These are phyloP conservation scores for Microcyclospora pomicola DNA, from an alignment of 2,329 filamentous ascomycete genomes.

Conservation along the genomic window DNA sequence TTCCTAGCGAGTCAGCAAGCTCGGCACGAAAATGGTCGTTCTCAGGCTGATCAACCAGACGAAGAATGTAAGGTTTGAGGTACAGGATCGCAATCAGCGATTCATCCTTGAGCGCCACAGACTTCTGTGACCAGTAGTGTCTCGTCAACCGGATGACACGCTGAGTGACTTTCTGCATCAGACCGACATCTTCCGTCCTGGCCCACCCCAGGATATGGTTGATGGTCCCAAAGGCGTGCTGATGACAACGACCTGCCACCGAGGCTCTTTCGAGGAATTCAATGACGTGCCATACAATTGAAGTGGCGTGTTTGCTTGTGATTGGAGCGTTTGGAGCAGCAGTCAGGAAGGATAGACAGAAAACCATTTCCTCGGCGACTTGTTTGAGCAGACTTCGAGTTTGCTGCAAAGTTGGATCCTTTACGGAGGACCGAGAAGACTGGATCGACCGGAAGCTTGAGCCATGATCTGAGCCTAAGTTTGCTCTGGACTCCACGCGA, in stretches of 20 bases:
- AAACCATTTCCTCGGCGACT: conserved; percentile 19
- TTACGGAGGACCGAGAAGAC: conserved; percentile 13
- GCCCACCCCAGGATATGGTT: conserved; percentile 55
- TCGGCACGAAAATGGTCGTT: conserved; percentile 12
- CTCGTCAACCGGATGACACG: conserved; percentile 57
- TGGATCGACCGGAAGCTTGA: conserved; percentile 6
- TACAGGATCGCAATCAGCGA: conserved; percentile 60
- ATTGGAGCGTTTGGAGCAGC: conserved; percentile 19
- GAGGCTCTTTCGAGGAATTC: conserved; percentile 39
- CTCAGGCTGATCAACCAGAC: conserved; percentile 16
- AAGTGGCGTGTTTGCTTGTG: conserved; percentile 4
- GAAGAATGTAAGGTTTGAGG: conserved; percentile 32
- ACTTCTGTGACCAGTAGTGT: conserved; percentile 49
- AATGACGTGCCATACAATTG: conserved; percentile 15
- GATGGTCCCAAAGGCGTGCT: conserved; percentile 59
- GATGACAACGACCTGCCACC: conserved; percentile 37
- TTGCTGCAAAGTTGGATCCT: conserved; percentile 13
- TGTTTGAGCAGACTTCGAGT: conserved; percentile 8
- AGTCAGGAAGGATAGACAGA: conserved; percentile 16
- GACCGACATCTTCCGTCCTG: conserved; percentile 52
- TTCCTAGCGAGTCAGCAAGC: conserved; percentile 53
- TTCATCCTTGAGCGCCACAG: conserved; percentile 51
- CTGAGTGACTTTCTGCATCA: conserved; percentile 47
- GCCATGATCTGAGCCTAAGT: not conserved
- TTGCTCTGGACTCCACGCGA: not conserved